Percentiles rank a stretch among this genome's conserved stretches.
Conservation (phyloP, 306 rosid species). For the Albizia julibrissin region DNA sequence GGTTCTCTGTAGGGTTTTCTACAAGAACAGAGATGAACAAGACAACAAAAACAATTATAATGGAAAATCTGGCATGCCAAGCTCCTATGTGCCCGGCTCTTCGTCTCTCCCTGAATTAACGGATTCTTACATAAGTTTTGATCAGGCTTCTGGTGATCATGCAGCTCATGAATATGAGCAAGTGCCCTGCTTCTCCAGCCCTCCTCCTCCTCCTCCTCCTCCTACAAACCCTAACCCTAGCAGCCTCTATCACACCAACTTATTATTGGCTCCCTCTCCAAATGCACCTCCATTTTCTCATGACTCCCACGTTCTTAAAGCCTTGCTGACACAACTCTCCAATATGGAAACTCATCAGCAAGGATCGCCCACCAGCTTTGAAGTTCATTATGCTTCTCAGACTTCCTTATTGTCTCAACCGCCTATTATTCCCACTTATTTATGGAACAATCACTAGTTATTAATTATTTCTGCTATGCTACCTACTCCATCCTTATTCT, state of each 20-base stretch:
- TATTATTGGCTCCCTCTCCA: neutral
- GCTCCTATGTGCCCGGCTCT: constrained; percentile 61
- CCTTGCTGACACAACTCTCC: constrained; percentile 60
- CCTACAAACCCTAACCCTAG: constrained; percentile 49
- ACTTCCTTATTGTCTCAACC: constrained; percentile 58
- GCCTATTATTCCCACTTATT: constrained; percentile 44
- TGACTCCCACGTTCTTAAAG: constrained; percentile 56
- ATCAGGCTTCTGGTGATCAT: constrained; percentile 36
- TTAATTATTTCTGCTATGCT: neutral
- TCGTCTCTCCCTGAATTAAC: constrained; percentile 70
- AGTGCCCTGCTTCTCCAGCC: constrained; percentile 99
- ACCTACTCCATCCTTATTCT: neutral
- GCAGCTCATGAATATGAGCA: constrained; percentile 58
- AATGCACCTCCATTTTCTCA: constrained; percentile 4
- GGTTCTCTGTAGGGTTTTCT: constrained; percentile 81
- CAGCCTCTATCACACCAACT: constrained; percentile 6
- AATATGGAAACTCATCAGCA: constrained; percentile 54
- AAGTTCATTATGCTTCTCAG: neutral
- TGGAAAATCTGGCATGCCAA: constrained; percentile 41
- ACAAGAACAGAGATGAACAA: constrained; percentile 52
- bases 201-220: constrained; percentile 8
- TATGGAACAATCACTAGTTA: constrained; percentile 59
- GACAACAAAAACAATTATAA: too few species aligned
- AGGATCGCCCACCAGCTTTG: constrained; percentile 40
- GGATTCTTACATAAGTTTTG: constrained; percentile 80